Percentiles rank a stretch among this genome's conserved stretches.
phyloP scores from a whole-genome alignment of 106 monocot species.

The Dioscorea alata region DNA sequence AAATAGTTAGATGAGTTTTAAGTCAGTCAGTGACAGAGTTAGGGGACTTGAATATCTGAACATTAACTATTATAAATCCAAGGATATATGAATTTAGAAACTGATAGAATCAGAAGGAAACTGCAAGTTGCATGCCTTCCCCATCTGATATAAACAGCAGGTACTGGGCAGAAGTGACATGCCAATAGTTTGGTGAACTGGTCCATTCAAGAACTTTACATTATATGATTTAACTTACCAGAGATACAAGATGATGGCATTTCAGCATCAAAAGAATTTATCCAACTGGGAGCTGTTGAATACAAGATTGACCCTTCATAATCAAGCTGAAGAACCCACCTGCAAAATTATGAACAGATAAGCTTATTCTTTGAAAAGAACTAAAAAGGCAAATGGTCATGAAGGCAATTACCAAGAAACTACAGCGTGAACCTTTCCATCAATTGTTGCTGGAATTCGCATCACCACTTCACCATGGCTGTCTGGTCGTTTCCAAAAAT shows the following conservation, averaged over 20 bases:
- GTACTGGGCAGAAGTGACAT: too few species aligned
- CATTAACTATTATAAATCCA: too few species aligned
- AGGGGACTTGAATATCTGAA: too few species aligned
- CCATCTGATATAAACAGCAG: too few species aligned
- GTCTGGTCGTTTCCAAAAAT: slow-evolving; percentile 81
- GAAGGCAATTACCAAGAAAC: slow-evolving; percentile 76
- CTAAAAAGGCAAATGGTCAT: slow-evolving; percentile 2
- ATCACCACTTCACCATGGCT: slow-evolving; percentile 58
- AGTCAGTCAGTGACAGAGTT: too few species aligned
- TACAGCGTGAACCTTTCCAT: slow-evolving; percentile 76
- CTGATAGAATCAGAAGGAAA: too few species aligned
- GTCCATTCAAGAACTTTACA: background rate
- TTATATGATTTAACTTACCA: slow-evolving; percentile 13
- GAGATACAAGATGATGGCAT: background rate
- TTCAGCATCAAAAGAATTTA: slow-evolving; percentile 14
- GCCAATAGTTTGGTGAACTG: too few species aligned
- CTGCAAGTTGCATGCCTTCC: too few species aligned
- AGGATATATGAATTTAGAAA: too few species aligned
- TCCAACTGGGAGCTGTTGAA: slow-evolving; percentile 87
- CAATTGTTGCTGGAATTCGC: slow-evolving; percentile 33
- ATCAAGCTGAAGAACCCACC: slow-evolving; percentile 99
- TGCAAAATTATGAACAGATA: slow-evolving; percentile 17
- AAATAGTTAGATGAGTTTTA: too few species aligned
- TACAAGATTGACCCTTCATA: slow-evolving; percentile 67
- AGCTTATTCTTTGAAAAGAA: background rate